A percentile compares a stretch with the other conserved stretches of the same genome.
These are phyloP conservation scores for Heliosperma pusillum DNA, from an alignment of 148 eudicot genomes.

Conservation along the genomic window DNA sequence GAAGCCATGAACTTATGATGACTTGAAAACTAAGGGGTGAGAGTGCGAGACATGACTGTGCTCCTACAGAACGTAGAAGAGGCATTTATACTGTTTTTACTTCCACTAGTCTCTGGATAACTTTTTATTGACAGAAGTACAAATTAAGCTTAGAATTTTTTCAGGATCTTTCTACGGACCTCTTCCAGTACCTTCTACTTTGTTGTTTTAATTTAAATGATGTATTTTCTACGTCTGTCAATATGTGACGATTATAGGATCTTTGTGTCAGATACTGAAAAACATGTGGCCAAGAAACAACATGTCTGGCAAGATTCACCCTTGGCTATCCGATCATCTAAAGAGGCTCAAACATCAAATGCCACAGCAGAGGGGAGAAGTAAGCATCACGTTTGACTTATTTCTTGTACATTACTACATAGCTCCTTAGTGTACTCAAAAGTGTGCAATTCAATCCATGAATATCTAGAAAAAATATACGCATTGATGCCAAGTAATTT, in stretches of 20 bases:
- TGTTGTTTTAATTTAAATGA: not conserved
- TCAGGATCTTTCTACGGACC: too few species aligned
- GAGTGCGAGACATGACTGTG: not conserved
- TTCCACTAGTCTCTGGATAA: not conserved
- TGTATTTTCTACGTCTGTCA: not conserved
- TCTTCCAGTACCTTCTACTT: not conserved
- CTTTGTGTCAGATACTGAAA: slow-evolving; percentile 17
- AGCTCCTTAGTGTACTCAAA: not conserved
- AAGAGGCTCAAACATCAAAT: slow-evolving; percentile 13
- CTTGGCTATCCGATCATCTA: not conserved
- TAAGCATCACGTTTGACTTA: slow-evolving; percentile 9
- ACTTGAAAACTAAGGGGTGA: not conserved
- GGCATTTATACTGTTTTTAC: not conserved
- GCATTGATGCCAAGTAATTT: not conserved
- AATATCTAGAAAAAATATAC: not conserved
- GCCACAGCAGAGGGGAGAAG: not conserved
- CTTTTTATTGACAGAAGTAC: not conserved
- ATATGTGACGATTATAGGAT: not conserved
- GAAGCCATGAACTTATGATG: not conserved
- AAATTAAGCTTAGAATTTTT: not conserved
- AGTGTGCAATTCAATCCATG: not conserved
- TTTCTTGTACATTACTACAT: not conserved
- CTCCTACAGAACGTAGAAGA: not conserved
- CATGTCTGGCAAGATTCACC: slow-evolving; percentile 4
- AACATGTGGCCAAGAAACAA: slow-evolving; percentile 1